Percentiles rank a stretch among this genome's conserved stretches.
phyloP scores from a whole-genome alignment of 108 stramenopile genomes.

The Mayamaea pseudoterrestris region DNA sequence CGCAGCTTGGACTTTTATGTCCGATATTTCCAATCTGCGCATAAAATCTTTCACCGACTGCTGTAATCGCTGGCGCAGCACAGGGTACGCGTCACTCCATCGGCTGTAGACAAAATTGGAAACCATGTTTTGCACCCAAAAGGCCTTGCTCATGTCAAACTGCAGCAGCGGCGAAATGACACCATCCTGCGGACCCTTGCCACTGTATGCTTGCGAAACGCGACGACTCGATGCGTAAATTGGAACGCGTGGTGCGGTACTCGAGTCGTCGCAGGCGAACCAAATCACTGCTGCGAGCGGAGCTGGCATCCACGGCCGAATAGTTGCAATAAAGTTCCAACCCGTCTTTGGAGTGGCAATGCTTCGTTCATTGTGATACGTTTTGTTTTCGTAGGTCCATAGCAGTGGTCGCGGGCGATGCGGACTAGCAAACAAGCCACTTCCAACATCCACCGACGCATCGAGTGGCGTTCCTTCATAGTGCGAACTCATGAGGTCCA shows the following conservation, averaged over 20 bases:
- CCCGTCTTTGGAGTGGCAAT: conserved; percentile 51
- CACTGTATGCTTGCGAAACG: conserved; percentile 31
- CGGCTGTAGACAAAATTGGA: conserved; percentile 46
- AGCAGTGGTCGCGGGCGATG: conserved; percentile 42
- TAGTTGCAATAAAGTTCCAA: conserved; percentile 52
- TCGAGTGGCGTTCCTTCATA: conserved; percentile 52
- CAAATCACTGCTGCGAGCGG: conserved; percentile 36
- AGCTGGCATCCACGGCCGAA: conserved; percentile 36
- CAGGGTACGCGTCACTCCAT: conserved; percentile 43
- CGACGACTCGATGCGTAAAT: conserved; percentile 31
- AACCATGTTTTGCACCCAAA: conserved; percentile 67
- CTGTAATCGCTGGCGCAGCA: conserved; percentile 24
- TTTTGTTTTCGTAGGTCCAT: conserved; percentile 19
- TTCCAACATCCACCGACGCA: conserved; percentile 41
- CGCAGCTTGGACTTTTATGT: conserved; percentile 13
- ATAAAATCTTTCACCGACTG: conserved; percentile 15
- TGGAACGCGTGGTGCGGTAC: conserved; percentile 42
- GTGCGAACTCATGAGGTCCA: conserved; percentile 45
- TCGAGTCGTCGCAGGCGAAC: conserved; percentile 40
- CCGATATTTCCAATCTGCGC: conserved; percentile 13
- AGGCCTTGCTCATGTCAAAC: conserved; percentile 54
- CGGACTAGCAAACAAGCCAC: conserved; percentile 27
- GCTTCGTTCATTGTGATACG: conserved; percentile 57
- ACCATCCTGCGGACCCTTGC: conserved; percentile 45
- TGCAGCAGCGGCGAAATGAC: conserved; percentile 25